A percentile compares a stretch with the other conserved stretches of the same genome.
phyloP scores from a whole-genome alignment of 768 basidiomycete genomes.

The Hysterangium stoloniferum region DNA sequence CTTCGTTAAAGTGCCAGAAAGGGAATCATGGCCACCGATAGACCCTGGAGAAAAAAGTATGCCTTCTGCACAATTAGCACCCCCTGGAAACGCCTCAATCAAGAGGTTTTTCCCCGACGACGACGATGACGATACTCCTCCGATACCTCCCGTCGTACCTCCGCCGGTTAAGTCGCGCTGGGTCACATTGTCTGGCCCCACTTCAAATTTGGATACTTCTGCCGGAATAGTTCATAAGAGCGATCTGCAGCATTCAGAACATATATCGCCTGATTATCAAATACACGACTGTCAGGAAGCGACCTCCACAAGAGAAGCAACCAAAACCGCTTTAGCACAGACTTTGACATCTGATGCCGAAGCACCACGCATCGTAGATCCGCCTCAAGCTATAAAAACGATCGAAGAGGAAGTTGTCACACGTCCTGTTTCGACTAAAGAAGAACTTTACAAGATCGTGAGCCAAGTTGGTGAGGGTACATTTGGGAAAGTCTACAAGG shows the following conservation, averaged over 20 bases:
- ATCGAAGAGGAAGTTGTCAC: background rate
- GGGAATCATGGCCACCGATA: background rate
- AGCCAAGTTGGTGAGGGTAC: slow-evolving; percentile 97
- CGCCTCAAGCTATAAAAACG: background rate
- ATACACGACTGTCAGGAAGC: slow-evolving; percentile 19
- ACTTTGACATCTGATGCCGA: background rate
- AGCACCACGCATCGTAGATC: slow-evolving; percentile 1
- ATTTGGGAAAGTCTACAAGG: slow-evolving; percentile 98
- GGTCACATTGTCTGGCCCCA: slow-evolving; percentile 1
- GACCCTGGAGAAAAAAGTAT: background rate
- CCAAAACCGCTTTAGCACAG: slow-evolving; percentile 21
- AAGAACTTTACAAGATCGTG: slow-evolving; percentile 77
- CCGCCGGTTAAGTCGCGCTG: background rate
- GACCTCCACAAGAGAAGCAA: slow-evolving; percentile 21
- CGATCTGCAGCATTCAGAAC: background rate
- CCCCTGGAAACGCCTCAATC: slow-evolving; percentile 40
- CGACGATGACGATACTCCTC: slow-evolving; percentile 49
- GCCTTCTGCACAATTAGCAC: background rate
- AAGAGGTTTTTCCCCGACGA: slow-evolving; percentile 80
- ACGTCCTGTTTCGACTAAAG: slow-evolving; percentile 2
- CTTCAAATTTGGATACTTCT: background rate
- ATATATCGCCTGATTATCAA: slow-evolving; percentile 12
- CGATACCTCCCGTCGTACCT: background rate
- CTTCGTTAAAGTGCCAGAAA: background rate
- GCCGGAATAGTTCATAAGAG: background rate